Conservation (phyloP, 129 eudicot genomes). For the Smallanthus sonchifolius region DNA sequence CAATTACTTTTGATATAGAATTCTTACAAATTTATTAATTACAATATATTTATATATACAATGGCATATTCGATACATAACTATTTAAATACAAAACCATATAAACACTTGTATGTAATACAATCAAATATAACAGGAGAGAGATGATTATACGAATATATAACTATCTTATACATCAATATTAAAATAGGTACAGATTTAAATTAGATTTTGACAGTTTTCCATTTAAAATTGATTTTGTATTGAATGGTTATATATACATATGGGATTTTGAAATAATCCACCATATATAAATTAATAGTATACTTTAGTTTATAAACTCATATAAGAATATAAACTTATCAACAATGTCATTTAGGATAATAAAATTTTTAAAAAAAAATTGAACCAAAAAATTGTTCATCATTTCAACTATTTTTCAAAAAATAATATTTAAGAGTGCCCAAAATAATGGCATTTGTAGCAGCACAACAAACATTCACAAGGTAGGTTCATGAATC, state of each 20-base stretch:
- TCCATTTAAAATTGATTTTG: not conserved
- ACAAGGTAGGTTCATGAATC: constrained; percentile 21
- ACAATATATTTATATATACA: too few species aligned
- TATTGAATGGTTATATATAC: not conserved
- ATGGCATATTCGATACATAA: too few species aligned
- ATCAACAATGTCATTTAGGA: too few species aligned
- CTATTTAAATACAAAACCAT: not conserved
- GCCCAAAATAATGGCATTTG: constrained; percentile 7
- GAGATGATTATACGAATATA: not conserved
- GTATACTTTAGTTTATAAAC: too few species aligned
- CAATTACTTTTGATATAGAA: not conserved
- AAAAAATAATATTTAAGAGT: not conserved
- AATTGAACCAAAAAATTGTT: not conserved
- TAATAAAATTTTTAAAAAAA: too few species aligned
- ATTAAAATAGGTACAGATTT: too few species aligned
- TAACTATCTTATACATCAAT: not conserved
- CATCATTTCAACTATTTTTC: not conserved
- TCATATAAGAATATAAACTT: too few species aligned
- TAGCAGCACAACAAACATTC: constrained; percentile 16
- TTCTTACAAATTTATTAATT: too few species aligned
- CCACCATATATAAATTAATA: too few species aligned
- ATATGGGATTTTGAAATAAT: too few species aligned
- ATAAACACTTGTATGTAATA: not conserved
- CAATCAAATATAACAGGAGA: too few species aligned
- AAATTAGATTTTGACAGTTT: too few species aligned